These are phyloP conservation scores for Omphalotus olearius DNA, from an alignment of 1,284 basidiomycete genomes.

Conservation along the genomic window DNA sequence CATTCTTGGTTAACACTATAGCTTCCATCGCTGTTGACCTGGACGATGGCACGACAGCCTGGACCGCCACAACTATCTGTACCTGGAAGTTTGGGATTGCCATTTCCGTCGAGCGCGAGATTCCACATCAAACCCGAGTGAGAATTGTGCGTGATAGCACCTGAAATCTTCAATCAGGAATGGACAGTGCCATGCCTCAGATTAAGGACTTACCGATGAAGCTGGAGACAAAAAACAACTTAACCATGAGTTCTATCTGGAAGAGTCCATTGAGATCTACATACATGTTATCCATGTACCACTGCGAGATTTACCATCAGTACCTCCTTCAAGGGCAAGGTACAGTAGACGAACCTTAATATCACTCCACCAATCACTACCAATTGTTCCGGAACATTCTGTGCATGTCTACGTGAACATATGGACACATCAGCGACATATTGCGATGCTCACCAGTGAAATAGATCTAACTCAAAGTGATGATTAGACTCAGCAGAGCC, in stretches of 20 bases:
- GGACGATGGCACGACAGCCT: constrained; percentile 63
- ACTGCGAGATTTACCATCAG: constrained; percentile 32
- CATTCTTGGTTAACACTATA: constrained; percentile 72
- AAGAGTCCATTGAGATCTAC: constrained; percentile 16
- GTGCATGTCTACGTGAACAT: background rate
- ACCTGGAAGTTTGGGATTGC: constrained; percentile 61
- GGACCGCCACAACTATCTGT: constrained; percentile 54
- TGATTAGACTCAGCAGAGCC: background rate
- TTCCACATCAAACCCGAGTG: constrained; percentile 70
- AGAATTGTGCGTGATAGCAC: constrained; percentile 41
- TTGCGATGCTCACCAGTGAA: constrained; percentile 30
- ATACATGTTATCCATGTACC: constrained; percentile 73
- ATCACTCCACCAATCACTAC: constrained; percentile 75
- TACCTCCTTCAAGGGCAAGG: constrained; percentile 8
- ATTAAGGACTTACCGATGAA: constrained; percentile 17
- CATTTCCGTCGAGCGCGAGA: constrained; percentile 57
- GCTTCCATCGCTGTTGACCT: constrained; percentile 57
- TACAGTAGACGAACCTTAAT: constrained; percentile 50
- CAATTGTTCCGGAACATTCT: constrained; percentile 44
- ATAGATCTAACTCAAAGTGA: constrained; percentile 29
- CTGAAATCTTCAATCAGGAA: constrained; percentile 27
- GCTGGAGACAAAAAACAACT: background rate
- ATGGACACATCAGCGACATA: background rate
- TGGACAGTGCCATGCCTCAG: background rate
- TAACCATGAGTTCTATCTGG: background rate